Evolutionary conservation across 306 rosid genomes (phyloP), one percentile per base, ranked within the genome.

Genomic region (Amphicarpaea edgeworthii): DNA sequence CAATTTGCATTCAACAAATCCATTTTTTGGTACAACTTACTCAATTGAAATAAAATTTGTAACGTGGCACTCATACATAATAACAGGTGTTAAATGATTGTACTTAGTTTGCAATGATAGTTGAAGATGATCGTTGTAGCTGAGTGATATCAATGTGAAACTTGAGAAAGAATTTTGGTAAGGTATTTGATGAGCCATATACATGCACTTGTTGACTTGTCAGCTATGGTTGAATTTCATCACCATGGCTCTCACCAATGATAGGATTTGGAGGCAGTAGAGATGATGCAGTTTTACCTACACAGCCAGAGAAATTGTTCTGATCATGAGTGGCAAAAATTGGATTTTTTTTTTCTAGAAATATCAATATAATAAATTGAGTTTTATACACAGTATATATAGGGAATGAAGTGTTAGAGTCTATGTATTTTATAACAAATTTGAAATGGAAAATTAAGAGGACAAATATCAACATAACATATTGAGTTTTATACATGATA

Each of bases 71-170:
- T 32, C 46, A 34, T 34, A 16, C 46, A 34, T 34, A 16, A 62
- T 5, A 34, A 61, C 43, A 11, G 47, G 68, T 3, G 67, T n/a
- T 60, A 60, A 60, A 60, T 60, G 67, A 62, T 62, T 62, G 68
- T 16, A 37, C 23, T 1, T 62, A 62, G 68, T 62, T 34, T 62
- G 26, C 47, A 37, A 37, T 62, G 16, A 37, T 62, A 37, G 47
- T 32, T 60, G 43, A 59, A 26, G 65, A 32, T 60, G 43, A 60
- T 60, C 4, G 21, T 60, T 61, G 45, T n/a, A 8, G 45, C 23
- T n/a, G 14, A 61, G 7, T 16, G 68, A 62, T n/a, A n/a, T 37
- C n/a, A 62, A 10, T 34, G 47, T 8, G 8, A 62, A 62, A 15
- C 68, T 62, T 62, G 47, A 62, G 47, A 62, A 62, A 34, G 68